Percentiles rank a stretch among this genome's conserved stretches.
Evolutionary conservation across 75 land plant species (phyloP).

Genomic region (Isoetes taiwanensis): DNA sequence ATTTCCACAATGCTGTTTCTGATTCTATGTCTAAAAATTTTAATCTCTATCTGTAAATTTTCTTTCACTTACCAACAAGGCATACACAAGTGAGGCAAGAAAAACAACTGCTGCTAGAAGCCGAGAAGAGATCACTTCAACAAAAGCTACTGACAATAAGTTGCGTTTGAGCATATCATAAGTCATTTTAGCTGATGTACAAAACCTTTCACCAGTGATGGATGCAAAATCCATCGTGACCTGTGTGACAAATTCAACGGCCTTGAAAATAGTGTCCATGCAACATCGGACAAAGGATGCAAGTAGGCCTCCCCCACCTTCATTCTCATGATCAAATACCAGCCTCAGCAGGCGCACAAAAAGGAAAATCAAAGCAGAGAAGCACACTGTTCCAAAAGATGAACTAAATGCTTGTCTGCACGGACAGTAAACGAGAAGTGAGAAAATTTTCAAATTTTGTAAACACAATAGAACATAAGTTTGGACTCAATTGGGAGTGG

Average conservation of each 20-base stretch:
- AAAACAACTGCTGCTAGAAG: conserved; percentile 51
- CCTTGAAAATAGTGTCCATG: conserved; percentile 37
- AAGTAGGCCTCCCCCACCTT: conserved; percentile 36
- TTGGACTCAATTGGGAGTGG: background rate
- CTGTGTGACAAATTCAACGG: conserved; percentile 82
- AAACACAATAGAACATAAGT: background rate
- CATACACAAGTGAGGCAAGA: conserved; percentile 65
- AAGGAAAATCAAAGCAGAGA: conserved; percentile 63
- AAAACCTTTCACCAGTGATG: conserved; percentile 87
- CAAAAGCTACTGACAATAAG: conserved; percentile 83
- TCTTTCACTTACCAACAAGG: conserved; percentile 69
- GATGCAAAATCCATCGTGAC: conserved; percentile 94
- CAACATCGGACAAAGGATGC: conserved; percentile 46
- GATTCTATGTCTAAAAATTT: too few relatives aligned
- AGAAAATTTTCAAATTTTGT: too few relatives aligned
- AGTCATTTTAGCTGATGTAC: conserved; percentile 73
- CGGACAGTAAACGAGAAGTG: conserved; percentile 4
- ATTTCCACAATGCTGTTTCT: too few relatives aligned
- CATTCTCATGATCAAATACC: conserved; percentile 54
- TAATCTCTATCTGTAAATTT: too few relatives aligned
- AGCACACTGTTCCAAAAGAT: conserved; percentile 86
- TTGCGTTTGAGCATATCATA: conserved; percentile 90
- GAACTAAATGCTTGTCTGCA: conserved; percentile 94
- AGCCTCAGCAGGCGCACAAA: conserved; percentile 53
- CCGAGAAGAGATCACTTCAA: conserved; percentile 83